These are phyloP conservation scores for Lactarius sanguifluus DNA, from an alignment of 768 basidiomycete genomes.

Conservation along the genomic window DNA sequence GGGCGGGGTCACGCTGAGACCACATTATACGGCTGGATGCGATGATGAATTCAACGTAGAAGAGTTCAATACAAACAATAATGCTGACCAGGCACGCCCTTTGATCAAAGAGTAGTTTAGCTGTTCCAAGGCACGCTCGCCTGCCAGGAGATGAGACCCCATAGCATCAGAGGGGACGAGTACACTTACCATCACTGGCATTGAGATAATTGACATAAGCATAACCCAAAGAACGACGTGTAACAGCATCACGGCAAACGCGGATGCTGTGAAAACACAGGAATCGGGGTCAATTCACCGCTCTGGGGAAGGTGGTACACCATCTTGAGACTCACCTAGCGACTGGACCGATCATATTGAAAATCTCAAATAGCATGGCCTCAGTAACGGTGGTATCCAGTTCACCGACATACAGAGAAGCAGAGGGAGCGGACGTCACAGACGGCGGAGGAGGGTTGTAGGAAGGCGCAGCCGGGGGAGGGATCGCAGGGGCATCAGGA, in stretches of 20 bases:
- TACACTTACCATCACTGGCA: slow-evolving; percentile 75
- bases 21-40: slow-evolving; percentile 97
- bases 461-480: slow-evolving; percentile 54
- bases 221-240: slow-evolving; percentile 98
- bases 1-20: slow-evolving; percentile 99
- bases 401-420: slow-evolving; percentile 98
- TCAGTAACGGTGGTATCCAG: slow-evolving; percentile 97
- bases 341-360: slow-evolving; percentile 99
- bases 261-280: slow-evolving; percentile 66
- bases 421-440: slow-evolving; percentile 71
- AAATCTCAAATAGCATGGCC: slow-evolving; percentile 99
- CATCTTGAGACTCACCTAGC: slow-evolving; percentile 64
- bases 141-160: slow-evolving; percentile 40
- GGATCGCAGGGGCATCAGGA: slow-evolving; percentile 47
- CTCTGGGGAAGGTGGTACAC: slow-evolving; percentile 11
- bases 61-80: slow-evolving; percentile 18
- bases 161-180: slow-evolving; percentile 1
- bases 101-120: slow-evolving; percentile 99
- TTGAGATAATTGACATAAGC: slow-evolving; percentile 99
- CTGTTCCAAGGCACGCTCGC: slow-evolving; percentile 97
- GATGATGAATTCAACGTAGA: slow-evolving; percentile 12
- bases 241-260: slow-evolving; percentile 99
- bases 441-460: slow-evolving; percentile 54
- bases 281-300: slow-evolving; percentile 12
- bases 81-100: slow-evolving; percentile 83